Evolutionary conservation across 2,329 filamentous ascomycete species (phyloP), one percentile per base, ranked within the genome.

Genomic region (Fusarium sp.): DNA sequence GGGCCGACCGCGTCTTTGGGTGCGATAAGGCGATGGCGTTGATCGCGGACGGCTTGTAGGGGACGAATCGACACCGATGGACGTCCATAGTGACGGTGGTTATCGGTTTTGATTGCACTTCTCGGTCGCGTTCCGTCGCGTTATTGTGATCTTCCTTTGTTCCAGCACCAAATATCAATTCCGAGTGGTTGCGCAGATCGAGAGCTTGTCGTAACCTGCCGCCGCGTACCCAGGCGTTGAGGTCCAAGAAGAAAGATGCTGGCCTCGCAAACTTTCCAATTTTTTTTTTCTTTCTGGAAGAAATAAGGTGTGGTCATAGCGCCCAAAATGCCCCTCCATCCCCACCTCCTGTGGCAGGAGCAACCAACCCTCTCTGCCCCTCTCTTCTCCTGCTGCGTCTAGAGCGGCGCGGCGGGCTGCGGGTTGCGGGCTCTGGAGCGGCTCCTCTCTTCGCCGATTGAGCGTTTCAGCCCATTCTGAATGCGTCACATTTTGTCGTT

Each of bases 21-120:
- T 98, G 94, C 7, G 96, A 98, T 83, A 99, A 98, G 75, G 96
- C 94, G 80, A 98, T 90, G 72, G 94, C 92, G 84, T 98, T 98
- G 84, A 99, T 98, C 66, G 95, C 92, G 69, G 94, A 94, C 9
- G 94, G 93, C 74, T 95, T 94, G 84, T 94, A 98, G 44, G 94
- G 93, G 77, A 99, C 93, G 85, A 99, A 99, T 80, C 96, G 94
- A 81, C 95, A 97, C 79, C 96, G 94, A 86, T 99, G 96, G 81
- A 99, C 92, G 84, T 98, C 96, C 96, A 98, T 98, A 67, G 67
- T 72, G 71, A 63, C 46, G 60, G 66, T 29, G 61, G 35, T 24
- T 38, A 46, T 66, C 61, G 46, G 44, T 24, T 67, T 35, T 67
- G 42, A 51, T 58, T 53, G 58, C 33, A 61, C 51, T 63, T 63